These are phyloP conservation scores for Pythium oligandrum DNA, from an alignment of 352 stramenopile genomes.

Conservation along the genomic window DNA sequence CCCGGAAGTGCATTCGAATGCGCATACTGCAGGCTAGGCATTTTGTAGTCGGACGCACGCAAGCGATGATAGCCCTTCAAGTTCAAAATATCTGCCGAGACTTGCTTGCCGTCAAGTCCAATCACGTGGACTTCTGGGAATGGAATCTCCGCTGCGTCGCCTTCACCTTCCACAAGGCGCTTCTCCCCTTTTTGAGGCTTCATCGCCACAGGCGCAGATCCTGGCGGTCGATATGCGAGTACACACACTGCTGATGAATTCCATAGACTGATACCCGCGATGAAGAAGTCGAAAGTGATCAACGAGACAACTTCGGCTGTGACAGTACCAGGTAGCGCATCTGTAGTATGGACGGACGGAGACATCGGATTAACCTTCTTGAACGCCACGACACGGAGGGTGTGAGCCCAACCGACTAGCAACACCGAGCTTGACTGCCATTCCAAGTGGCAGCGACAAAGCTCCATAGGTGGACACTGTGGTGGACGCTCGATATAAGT, in stretches of 20 bases:
- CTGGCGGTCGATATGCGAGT: conserved; percentile 65
- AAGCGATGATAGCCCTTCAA: conserved; percentile 71
- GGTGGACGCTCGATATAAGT: conserved; percentile 80
- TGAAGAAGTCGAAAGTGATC: conserved; percentile 82
- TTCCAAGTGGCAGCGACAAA: conserved; percentile 75
- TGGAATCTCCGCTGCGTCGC: conserved; percentile 61
- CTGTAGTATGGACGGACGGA: conserved; percentile 4
- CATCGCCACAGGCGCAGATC: conserved; percentile 22
- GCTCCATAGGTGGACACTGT: conserved; percentile 77
- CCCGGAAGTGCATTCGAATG: conserved; percentile 1
- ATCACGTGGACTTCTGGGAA: conserved; percentile 86
- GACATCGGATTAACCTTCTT: conserved; percentile 25
- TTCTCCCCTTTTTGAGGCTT: conserved; percentile 23
- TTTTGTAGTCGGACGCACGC: conserved; percentile 76
- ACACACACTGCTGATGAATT: conserved; percentile 50
- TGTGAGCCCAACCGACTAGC: conserved; percentile 74
- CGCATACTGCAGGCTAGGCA: conserved; percentile 61
- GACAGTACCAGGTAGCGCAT: conserved; percentile 24
- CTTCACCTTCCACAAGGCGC: conserved; percentile 60
- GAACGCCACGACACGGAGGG: conserved; percentile 75
- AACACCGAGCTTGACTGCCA: conserved; percentile 59
- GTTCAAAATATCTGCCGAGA: conserved; percentile 81
- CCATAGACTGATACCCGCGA: conserved; percentile 73
- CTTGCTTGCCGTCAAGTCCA: conserved; percentile 77
- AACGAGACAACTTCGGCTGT: conserved; percentile 67